Percentiles rank a stretch among this genome's conserved stretches.
Evolutionary conservation across 176 grass and related monocot genomes (phyloP).

Genomic region (Leersia perrieri): DNA sequence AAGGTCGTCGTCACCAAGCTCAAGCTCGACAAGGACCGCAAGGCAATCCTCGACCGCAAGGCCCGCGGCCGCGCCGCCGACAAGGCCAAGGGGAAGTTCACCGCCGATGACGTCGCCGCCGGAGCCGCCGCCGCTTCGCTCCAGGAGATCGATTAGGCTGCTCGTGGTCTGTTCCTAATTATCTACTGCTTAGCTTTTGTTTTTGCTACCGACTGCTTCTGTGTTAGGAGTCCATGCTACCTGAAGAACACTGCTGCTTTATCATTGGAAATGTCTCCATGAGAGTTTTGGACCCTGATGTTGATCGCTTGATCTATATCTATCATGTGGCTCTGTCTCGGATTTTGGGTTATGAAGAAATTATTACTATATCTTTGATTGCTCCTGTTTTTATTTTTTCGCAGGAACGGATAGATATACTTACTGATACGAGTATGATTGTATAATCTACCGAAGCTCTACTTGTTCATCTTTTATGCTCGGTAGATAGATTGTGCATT

Average conservation of each 20-base stretch:
- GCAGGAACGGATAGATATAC: neutral
- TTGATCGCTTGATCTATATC: constrained; percentile 13
- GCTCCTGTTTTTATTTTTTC: neutral
- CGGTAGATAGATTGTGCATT: neutral
- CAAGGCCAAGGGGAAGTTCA: constrained; percentile 97
- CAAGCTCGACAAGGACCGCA: constrained; percentile 99
- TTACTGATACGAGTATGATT: no score
- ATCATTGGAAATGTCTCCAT: constrained; percentile 21
- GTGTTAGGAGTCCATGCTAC: constrained; percentile 25
- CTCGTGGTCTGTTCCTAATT: neutral
- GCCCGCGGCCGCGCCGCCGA: constrained; percentile 77
- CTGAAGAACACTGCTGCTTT: constrained; percentile 25
- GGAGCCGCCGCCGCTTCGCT: constrained; percentile 58
- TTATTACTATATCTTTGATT: constrained; percentile 30
- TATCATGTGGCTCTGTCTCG: neutral
- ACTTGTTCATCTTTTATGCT: neutral
- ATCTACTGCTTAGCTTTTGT: constrained; percentile 27
- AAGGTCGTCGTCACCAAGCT: constrained; percentile 87
- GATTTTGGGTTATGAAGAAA: constrained; percentile 39
- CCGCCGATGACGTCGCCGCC: constrained; percentile 79
- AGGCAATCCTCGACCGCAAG: constrained; percentile 86
- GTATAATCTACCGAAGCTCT: no score
- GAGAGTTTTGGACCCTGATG: constrained; percentile 39
- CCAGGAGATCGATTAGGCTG: constrained; percentile 80
- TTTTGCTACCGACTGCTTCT: neutral